Evolutionary conservation across 2,329 filamentous ascomycete species (phyloP), one percentile per base, ranked within the genome.

Genomic region (Fusarium sp.): DNA sequence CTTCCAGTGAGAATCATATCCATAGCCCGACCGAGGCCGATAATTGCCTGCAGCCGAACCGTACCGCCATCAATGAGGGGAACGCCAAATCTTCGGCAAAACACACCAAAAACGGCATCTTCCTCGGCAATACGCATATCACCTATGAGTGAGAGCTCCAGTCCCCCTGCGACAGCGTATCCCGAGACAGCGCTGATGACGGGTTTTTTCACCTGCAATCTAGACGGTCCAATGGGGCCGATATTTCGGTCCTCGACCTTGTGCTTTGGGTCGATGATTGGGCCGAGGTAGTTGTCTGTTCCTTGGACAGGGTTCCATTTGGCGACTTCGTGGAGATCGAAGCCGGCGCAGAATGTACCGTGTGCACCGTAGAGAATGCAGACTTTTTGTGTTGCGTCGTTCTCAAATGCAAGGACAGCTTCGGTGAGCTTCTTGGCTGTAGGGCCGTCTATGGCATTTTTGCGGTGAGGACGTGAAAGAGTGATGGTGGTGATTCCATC

Each of bases 1-100:
- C 63, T 56, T 2, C 61, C 63, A 8, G 63, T 66, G 5, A 66
- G 61, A 2, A 66, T 66, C 61, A 66, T 66, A 7, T 66, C 63
- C 33, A 66, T 49, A 3, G 63, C 63, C 18, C 63, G 27, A 0
- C 61, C 63, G 2, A 66, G 32, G 17, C 63, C 63, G 8, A 66
- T 60, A 3, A 46, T 66, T 7, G 63, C 63, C 18, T 66, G 63
- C 9, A 66, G 53, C 9, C 63, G 63, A 35, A 66, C 63, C 0
- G 61, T 66, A 2, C 61, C 63, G 12, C 63, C 63, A 1, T 66
- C 63, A 4, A 66, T 66, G 23, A 66, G 63, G 9, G 63, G 61
- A 2, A 66, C 63, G 11, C 63, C 63, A 26, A 66, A 66, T 33
- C 63, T 41, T 12, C 62, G 62, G 18, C 62, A 65, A 3, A 65